These are phyloP conservation scores for Seiridium cupressi DNA, from an alignment of 2,329 filamentous ascomycete genomes.

Conservation along the genomic window DNA sequence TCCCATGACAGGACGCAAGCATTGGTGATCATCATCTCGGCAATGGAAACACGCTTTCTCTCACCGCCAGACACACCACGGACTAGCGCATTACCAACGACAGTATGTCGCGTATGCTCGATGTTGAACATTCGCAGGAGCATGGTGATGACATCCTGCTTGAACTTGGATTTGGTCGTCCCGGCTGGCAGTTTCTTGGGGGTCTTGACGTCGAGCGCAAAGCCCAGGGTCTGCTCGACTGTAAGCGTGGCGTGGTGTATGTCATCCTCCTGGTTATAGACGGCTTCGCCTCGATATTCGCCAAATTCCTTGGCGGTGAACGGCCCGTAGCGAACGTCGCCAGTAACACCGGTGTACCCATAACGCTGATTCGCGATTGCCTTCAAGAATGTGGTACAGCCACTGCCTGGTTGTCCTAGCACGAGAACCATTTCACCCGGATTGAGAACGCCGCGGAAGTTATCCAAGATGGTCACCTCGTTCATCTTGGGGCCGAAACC, in stretches of 20 bases:
- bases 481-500: conserved; percentile 65
- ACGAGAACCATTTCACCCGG: conserved; percentile 90
- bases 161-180: conserved; percentile 71
- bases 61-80: conserved; percentile 80
- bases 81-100: conserved; percentile 80
- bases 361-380: conserved; percentile 64
- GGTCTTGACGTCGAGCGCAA: conserved; percentile 81
- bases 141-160: conserved; percentile 69
- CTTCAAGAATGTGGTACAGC: conserved; percentile 69
- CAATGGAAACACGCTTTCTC: conserved; percentile 77
- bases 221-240: conserved; percentile 82
- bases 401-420: conserved; percentile 72
- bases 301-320: conserved; percentile 71
- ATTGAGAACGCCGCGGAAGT: conserved; percentile 68
- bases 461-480: conserved; percentile 71
- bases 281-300: conserved; percentile 75
- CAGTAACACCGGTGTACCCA: conserved; percentile 54
- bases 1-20: conserved; percentile 75
- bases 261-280: conserved; percentile 87
- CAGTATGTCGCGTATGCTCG: conserved; percentile 80
- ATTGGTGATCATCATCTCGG: conserved; percentile 77
- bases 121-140: conserved; percentile 93
- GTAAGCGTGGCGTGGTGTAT: conserved; percentile 82
- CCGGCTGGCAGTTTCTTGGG: conserved; percentile 77
- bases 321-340: conserved; percentile 75